A percentile compares a stretch with the other conserved stretches of the same genome.
Conservation (phyloP, 768 basidiomycete genomes). For the Scleroderma citrinum region DNA sequence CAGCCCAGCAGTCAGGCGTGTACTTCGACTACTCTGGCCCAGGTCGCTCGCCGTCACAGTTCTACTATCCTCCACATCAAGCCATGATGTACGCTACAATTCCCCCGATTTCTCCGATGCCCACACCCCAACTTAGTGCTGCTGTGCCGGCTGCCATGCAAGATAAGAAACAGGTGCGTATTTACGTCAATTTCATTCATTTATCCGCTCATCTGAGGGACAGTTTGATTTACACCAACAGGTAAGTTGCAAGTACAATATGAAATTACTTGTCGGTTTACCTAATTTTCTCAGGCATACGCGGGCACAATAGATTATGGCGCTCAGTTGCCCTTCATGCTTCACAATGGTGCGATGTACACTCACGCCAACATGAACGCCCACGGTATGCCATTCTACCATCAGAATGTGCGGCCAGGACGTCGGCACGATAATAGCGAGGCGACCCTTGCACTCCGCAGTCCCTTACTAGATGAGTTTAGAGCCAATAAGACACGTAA, state of each 20-base stretch:
- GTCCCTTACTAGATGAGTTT: conserved; percentile 79
- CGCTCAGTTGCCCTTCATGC: conserved; percentile 39
- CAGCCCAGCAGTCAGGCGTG: conserved; percentile 44
- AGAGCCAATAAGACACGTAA: conserved; percentile 68
- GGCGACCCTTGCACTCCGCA: conserved; percentile 42
- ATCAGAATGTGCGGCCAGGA: conserved; percentile 36
- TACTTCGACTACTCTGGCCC: conserved; percentile 55
- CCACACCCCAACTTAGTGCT: conserved; percentile 40
- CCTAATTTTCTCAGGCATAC: conserved; percentile 31
- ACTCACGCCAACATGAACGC: conserved; percentile 31
- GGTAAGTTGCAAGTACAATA: conserved; percentile 24
- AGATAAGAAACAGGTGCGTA: conserved; percentile 58
- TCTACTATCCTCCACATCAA: conserved; percentile 54
- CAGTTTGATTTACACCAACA: conserved; percentile 46
- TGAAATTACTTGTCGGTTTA: background rate
- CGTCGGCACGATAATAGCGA: conserved; percentile 42
- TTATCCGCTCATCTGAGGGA: conserved; percentile 8
- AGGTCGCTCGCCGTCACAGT: conserved; percentile 50
- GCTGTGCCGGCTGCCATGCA: conserved; percentile 34
- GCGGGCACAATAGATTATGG: conserved; percentile 43
- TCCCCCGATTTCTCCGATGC: conserved; percentile 49
- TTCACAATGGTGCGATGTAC: conserved; percentile 41
- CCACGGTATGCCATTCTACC: conserved; percentile 31
- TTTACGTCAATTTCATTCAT: conserved; percentile 5
- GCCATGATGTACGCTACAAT: conserved; percentile 53